Evolutionary conservation across 768 basidiomycete genomes (phyloP).

Genomic region (Gyrodon lividus): DNA sequence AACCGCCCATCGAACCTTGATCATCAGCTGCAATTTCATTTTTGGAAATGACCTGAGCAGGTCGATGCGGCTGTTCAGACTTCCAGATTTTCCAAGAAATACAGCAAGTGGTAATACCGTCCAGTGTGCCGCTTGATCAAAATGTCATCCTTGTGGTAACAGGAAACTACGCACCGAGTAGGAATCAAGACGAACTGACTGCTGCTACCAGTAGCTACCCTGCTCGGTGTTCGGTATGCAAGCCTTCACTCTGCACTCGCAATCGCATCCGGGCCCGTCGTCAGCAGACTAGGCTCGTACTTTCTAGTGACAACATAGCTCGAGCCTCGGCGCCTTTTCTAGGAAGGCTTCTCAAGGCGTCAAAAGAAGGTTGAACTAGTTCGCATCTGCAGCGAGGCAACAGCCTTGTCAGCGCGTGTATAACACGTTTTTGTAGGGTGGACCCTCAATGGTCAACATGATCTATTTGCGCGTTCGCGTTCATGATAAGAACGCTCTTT

Average conservation of each 20-base stretch:
- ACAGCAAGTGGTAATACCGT: too few species aligned
- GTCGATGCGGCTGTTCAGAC: too few species aligned
- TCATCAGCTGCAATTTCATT: neutral
- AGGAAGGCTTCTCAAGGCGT: slow-evolving; percentile 16
- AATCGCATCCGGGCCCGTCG: slow-evolving; percentile 12
- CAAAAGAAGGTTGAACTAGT: slow-evolving; percentile 19
- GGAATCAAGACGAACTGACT: too few species aligned
- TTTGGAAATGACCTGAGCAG: too few species aligned
- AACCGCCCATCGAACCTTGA: too few species aligned
- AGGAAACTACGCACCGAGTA: too few species aligned
- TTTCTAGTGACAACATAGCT: too few species aligned
- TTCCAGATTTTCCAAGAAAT: too few species aligned
- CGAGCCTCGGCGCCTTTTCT: slow-evolving; percentile 10
- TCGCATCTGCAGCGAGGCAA: slow-evolving; percentile 22
- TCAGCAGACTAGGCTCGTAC: slow-evolving; percentile 10
- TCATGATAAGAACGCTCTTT: slow-evolving; percentile 29
- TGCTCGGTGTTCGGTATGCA: too few species aligned
- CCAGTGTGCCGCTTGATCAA: too few species aligned
- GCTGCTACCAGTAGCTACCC: neutral
- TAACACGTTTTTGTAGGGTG: slow-evolving; percentile 37
- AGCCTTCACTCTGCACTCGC: neutral
- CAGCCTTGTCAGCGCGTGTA: slow-evolving; percentile 34
- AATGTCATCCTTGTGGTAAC: too few species aligned
- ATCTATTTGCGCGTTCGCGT: slow-evolving; percentile 20
- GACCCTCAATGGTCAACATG: slow-evolving; percentile 35